phyloP scores from a whole-genome alignment of 2,329 filamentous ascomycete species.

The Calonectria crousiana region DNA sequence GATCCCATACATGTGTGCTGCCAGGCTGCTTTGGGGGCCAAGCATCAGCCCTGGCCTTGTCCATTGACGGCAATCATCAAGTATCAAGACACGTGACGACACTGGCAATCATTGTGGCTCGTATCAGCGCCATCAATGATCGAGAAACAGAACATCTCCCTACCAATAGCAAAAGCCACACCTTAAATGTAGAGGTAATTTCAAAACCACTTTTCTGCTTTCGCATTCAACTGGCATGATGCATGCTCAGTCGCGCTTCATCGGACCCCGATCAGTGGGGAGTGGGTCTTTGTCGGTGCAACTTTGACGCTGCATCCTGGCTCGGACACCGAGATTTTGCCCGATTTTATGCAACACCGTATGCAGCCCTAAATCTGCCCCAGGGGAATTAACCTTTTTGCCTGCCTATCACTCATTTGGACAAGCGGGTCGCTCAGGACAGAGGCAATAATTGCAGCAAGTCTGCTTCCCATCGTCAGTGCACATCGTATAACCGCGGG shows the following conservation, averaged over 20 bases:
- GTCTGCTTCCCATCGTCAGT: not conserved
- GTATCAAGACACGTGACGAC: not conserved
- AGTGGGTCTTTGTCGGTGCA: not conserved
- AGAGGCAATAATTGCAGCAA: not conserved
- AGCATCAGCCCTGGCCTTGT: not conserved
- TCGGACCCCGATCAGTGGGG: not conserved
- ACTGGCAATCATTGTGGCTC: not conserved
- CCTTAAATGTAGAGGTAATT: not conserved
- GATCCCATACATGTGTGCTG: too few species aligned
- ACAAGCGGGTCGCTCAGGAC: not conserved
- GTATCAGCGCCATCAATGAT: not conserved
- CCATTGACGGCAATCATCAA: not conserved
- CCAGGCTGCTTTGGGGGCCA: not conserved
- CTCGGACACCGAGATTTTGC: conserved; percentile 2
- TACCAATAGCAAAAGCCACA: not conserved
- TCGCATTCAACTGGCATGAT: not conserved
- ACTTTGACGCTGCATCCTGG: not conserved
- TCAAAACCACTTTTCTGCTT: not conserved
- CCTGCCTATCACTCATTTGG: not conserved
- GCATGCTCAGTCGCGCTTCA: not conserved
- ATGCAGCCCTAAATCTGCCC: not conserved
- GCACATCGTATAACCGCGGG: not conserved
- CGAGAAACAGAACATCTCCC: not conserved
- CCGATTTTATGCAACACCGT: not conserved
- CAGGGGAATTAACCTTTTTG: not conserved